These are phyloP conservation scores for Fusarium oxysporum DNA, from an alignment of 2,329 filamentous ascomycete genomes.

Conservation along the genomic window DNA sequence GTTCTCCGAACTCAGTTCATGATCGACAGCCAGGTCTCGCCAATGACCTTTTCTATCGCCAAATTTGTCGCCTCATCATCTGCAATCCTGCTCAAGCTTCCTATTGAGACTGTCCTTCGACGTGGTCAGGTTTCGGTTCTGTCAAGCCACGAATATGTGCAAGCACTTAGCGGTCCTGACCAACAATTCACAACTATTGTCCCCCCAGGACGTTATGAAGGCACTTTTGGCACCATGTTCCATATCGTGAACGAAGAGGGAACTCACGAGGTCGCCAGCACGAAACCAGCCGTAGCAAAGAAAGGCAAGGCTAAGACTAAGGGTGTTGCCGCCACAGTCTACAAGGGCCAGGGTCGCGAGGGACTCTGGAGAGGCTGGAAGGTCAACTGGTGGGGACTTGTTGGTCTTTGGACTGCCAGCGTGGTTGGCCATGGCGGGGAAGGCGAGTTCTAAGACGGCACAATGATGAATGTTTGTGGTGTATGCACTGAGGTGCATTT, in stretches of 20 bases:
- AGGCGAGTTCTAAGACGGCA: constrained; percentile 63
- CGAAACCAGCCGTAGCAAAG: constrained; percentile 47
- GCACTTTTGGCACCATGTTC: constrained; percentile 93
- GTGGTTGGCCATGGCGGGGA: constrained; percentile 71
- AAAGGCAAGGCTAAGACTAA: constrained; percentile 50
- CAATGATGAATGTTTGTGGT: constrained; percentile 32
- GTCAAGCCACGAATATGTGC: constrained; percentile 63
- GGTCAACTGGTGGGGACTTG: constrained; percentile 81
- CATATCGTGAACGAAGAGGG: constrained; percentile 88
- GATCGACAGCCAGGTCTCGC: constrained; percentile 84
- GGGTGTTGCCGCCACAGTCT: constrained; percentile 50
- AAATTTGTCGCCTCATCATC: constrained; percentile 84
- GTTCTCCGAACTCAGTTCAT: constrained; percentile 86
- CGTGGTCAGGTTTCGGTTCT: constrained; percentile 85
- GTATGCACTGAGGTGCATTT: constrained; percentile 45
- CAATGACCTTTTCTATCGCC: constrained; percentile 82
- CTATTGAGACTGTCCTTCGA: constrained; percentile 90
- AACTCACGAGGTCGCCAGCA: constrained; percentile 59
- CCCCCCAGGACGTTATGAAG: constrained; percentile 81
- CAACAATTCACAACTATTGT: constrained; percentile 77
- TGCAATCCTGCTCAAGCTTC: constrained; percentile 88
- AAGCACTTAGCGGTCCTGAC: constrained; percentile 59
- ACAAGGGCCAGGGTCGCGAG: constrained; percentile 74
- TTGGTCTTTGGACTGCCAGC: constrained; percentile 78
- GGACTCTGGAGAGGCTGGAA: constrained; percentile 81